Evolutionary conservation across 768 basidiomycete genomes (phyloP).

Genomic region (Butyriboletus loyo): DNA sequence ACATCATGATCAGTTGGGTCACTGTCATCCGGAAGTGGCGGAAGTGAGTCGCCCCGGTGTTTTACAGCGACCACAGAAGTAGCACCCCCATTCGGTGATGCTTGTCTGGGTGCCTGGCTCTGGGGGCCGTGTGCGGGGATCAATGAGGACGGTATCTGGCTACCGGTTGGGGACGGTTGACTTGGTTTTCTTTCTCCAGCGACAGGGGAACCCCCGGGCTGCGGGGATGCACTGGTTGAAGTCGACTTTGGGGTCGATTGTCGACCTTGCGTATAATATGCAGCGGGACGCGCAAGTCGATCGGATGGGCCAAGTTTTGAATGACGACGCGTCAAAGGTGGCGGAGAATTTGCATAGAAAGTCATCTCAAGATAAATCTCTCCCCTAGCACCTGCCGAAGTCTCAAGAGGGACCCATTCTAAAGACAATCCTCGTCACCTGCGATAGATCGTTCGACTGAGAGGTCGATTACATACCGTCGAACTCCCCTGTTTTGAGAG

Average conservation of each 20-base stretch:
- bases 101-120: conserved; percentile 8
- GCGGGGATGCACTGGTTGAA: conserved; percentile 13
- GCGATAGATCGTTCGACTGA: neutral
- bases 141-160: conserved; percentile 22
- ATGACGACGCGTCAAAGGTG: conserved; percentile 48
- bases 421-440: conserved; percentile 4
- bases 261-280: conserved; percentile 21
- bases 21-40: conserved; percentile 38
- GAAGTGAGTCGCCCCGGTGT: conserved; percentile 34
- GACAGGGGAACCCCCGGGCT: conserved; percentile 8
- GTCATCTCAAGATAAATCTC: conserved; percentile 94
- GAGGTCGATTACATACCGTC: conserved; percentile 63
- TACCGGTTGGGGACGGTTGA: neutral
- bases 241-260: conserved; percentile 15
- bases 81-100: conserved; percentile 5
- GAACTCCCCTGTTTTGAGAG: conserved; percentile 82
- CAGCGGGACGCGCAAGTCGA: conserved; percentile 44
- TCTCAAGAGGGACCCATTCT: conserved; percentile 69
- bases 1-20: conserved; percentile 22
- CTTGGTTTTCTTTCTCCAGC: conserved; percentile 9
- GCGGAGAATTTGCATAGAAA: conserved; percentile 72
- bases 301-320: conserved; percentile 54
- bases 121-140: conserved; percentile 17
- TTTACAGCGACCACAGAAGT: conserved; percentile 2
- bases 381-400: conserved; percentile 66